Percentiles rank a stretch among this genome's conserved stretches.
These are phyloP conservation scores for Chaetomium cochliodes DNA, from an alignment of 495 filamentous ascomycete species.

Conservation along the genomic window DNA sequence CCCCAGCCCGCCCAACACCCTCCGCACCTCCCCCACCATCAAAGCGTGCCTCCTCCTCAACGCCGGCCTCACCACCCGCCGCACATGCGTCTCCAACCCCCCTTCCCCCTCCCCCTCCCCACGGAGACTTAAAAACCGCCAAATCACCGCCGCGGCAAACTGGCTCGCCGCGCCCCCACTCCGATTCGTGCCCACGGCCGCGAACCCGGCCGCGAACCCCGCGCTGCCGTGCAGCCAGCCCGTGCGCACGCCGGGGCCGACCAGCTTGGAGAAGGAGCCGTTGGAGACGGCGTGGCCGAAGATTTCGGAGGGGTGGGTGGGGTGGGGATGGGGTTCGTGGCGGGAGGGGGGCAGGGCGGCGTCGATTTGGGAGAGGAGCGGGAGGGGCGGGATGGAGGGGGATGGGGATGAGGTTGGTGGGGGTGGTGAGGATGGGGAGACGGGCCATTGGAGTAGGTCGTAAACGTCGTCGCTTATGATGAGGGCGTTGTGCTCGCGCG, in stretches of 20 bases:
- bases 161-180: conserved; percentile 80
- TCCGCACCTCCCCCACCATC: conserved; percentile 54
- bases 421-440: conserved; percentile 22
- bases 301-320: background rate
- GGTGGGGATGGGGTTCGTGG: conserved; percentile 25
- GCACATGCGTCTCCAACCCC: conserved; percentile 34
- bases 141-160: conserved; percentile 63
- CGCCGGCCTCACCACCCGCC: conserved; percentile 44
- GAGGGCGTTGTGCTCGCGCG: conserved; percentile 70
- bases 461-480: conserved; percentile 90
- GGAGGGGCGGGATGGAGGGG: conserved; percentile 39
- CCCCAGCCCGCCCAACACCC: conserved; percentile 59
- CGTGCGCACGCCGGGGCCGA: conserved; percentile 72
- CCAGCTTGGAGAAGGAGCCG: conserved; percentile 80
- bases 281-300: conserved; percentile 80
- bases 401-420: conserved; percentile 14
- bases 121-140: conserved; percentile 51
- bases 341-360: conserved; percentile 46
- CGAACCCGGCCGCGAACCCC: conserved; percentile 64
- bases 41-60: conserved; percentile 57
- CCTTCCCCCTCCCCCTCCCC: conserved; percentile 52
- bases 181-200: conserved; percentile 65
- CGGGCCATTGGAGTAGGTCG: conserved; percentile 76
- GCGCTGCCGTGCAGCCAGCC: conserved; percentile 78
- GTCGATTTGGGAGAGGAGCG: conserved; percentile 77